phyloP scores from a whole-genome alignment of 768 basidiomycete genomes.

The Xerocomus brunneocitrinus region DNA sequence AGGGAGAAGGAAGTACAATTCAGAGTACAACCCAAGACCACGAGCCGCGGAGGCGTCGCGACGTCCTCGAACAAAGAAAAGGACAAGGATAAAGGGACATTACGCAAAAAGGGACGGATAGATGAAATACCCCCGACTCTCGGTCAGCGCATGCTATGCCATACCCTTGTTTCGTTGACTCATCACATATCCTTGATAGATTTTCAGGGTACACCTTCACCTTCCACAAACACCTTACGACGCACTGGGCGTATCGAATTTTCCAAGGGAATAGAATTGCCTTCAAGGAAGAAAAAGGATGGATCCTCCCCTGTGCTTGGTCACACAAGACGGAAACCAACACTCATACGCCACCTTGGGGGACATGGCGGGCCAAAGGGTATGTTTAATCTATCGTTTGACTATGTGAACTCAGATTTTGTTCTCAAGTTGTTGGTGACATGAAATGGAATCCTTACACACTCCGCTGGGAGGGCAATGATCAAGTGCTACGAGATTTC shows the following conservation, averaged over 20 bases:
- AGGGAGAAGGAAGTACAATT: constrained; percentile 75
- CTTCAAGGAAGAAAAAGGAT: constrained; percentile 54
- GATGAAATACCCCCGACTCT: constrained; percentile 34
- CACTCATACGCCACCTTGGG: constrained; percentile 81
- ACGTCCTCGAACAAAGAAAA: constrained; percentile 37
- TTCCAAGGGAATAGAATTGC: constrained; percentile 37
- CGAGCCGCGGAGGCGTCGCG: constrained; percentile 51
- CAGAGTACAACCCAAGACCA: constrained; percentile 70
- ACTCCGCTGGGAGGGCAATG: constrained; percentile 97
- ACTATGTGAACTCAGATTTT: constrained; percentile 12
- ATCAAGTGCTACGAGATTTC: constrained; percentile 85
- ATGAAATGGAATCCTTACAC: constrained; percentile 96
- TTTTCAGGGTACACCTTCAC: constrained; percentile 29
- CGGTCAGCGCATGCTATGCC: constrained; percentile 36
- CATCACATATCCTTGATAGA: constrained; percentile 11
- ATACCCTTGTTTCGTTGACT: neutral
- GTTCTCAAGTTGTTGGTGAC: constrained; percentile 75
- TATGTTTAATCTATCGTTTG: constrained; percentile 31
- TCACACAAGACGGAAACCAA: constrained; percentile 68
- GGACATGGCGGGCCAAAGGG: constrained; percentile 67
- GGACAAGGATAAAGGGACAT: constrained; percentile 48
- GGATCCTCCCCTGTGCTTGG: constrained; percentile 39
- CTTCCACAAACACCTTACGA: constrained; percentile 51
- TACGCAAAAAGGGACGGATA: constrained; percentile 53
- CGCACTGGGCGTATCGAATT: constrained; percentile 56